phyloP scores from a whole-genome alignment of 148 eudicot genomes.

The Simmondsia chinensis region DNA sequence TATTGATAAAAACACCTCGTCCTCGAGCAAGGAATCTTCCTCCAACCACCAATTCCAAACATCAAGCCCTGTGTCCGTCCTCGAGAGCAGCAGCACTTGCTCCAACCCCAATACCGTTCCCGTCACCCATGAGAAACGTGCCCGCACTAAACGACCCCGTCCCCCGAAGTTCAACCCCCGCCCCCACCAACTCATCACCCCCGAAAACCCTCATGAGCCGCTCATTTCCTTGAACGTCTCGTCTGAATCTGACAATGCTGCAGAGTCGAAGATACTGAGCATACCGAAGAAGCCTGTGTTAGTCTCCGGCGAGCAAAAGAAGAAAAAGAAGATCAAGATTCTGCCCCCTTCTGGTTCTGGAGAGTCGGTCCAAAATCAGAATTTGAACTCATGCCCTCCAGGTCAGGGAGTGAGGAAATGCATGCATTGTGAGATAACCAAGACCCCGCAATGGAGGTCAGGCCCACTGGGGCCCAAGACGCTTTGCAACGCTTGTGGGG shows the following conservation, averaged over 20 bases:
- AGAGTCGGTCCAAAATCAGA: constrained; percentile 8
- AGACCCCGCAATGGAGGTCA: constrained; percentile 97
- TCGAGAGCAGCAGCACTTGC: constrained; percentile 64
- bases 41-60: constrained; percentile 44
- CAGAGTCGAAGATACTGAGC: constrained; percentile 20
- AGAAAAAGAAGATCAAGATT: constrained; percentile 54
- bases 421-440: constrained; percentile 86
- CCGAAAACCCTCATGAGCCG: too few species aligned
- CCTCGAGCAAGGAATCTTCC: constrained; percentile 17
- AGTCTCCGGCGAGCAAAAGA: constrained; percentile 16
- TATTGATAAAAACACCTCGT: constrained; percentile 23
- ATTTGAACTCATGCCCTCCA: constrained; percentile 9
- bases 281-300: constrained; percentile 6
- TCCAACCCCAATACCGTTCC: constrained; percentile 30
- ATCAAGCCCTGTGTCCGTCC: constrained; percentile 70
- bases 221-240: constrained; percentile 36
- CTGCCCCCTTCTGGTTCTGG: constrained; percentile 22
- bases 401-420: constrained; percentile 59
- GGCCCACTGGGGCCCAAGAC: constrained; percentile 94
- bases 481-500: constrained; percentile 97
- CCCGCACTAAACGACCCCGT: constrained; percentile 88
- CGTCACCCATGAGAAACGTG: constrained; percentile 44
- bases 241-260: constrained; percentile 20
- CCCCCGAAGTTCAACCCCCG: constrained; percentile 61
- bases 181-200: constrained; percentile 19